phyloP scores from a whole-genome alignment of 805 yeast species.

The Scheffersomyces spartinae region DNA sequence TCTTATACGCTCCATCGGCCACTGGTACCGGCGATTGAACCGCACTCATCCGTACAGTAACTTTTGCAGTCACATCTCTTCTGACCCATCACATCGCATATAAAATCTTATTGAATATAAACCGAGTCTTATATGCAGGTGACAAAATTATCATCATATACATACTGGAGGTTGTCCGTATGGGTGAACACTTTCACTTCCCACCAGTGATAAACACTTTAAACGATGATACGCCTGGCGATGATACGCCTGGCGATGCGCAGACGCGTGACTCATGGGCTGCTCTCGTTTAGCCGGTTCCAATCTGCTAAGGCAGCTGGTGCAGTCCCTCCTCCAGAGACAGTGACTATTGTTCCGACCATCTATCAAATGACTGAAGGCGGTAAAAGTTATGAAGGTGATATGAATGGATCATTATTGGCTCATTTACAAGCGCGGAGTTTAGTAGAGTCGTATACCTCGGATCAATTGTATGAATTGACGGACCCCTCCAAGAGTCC shows the following conservation, averaged over 20 bases:
- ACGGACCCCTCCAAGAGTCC: too few relatives aligned
- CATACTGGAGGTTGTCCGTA: too few relatives aligned
- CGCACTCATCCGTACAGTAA: neutral
- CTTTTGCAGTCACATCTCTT: slow-evolving; percentile 7
- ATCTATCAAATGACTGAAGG: slow-evolving; percentile 14
- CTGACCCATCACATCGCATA: slow-evolving; percentile 1
- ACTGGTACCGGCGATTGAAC: too few relatives aligned
- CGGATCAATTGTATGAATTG: slow-evolving; percentile 22
- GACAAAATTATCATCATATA: too few relatives aligned
- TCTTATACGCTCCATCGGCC: slow-evolving; percentile 2
- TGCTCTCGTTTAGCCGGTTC: slow-evolving; percentile 1
- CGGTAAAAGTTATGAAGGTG: slow-evolving; percentile 9
- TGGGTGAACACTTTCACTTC: neutral
- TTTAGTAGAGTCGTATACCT: slow-evolving; percentile 27
- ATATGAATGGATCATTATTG: slow-evolving; percentile 18
- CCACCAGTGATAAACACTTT: neutral
- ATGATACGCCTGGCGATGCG: neutral
- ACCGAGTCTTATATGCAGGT: too few relatives aligned
- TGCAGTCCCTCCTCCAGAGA: slow-evolving; percentile 12
- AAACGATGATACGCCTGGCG: neutral
- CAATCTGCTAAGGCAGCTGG: slow-evolving; percentile 3
- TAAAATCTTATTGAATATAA: neutral
- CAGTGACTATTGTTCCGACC: slow-evolving; percentile 29
- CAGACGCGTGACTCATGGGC: slow-evolving; percentile 1
- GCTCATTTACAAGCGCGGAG: slow-evolving; percentile 25